A percentile compares a stretch with the other conserved stretches of the same genome.
Conservation (phyloP, 2,329 filamentous ascomycete species). For the Phyllosticta capitalensis region DNA sequence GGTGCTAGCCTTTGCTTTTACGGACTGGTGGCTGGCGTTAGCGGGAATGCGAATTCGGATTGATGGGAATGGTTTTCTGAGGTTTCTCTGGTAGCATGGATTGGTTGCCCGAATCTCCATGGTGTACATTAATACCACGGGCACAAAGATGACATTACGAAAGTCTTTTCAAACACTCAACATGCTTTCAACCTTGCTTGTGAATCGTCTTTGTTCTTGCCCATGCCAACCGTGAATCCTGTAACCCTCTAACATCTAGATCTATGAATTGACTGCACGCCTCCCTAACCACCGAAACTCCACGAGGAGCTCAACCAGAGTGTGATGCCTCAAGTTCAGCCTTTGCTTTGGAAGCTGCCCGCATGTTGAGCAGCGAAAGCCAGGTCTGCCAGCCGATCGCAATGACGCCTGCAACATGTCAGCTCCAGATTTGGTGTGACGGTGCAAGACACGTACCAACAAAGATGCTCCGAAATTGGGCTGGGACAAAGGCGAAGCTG, state of each 20-base stretch:
- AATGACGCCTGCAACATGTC: conserved; percentile 42
- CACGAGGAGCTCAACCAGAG: background rate
- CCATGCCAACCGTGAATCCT: too few species aligned
- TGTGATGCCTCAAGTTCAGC: conserved; percentile 13
- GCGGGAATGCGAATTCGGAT: conserved; percentile 3
- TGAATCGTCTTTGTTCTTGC: background rate
- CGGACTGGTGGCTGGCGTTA: conserved; percentile 11
- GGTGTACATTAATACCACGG: conserved; percentile 13
- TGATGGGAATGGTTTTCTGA: conserved; percentile 9
- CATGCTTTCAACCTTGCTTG: background rate
- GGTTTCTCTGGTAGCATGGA: conserved; percentile 10
- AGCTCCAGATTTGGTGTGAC: background rate
- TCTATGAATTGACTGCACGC: too few species aligned
- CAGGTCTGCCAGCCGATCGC: conserved; percentile 92
- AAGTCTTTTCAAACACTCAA: conserved; percentile 4
- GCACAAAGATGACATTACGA: conserved; percentile 12
- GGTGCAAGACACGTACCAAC: conserved; percentile 35
- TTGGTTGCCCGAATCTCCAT: conserved; percentile 9
- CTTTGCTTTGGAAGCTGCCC: conserved; percentile 52
- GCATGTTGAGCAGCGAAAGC: conserved; percentile 67
- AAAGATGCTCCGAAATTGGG: conserved; percentile 74
- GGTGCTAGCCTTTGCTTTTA: conserved; percentile 9
- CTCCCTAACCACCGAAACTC: too few species aligned
- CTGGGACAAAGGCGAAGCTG: conserved; percentile 71
- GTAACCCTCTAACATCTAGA: background rate